Percentiles rank a stretch among this genome's conserved stretches.
phyloP scores from a whole-genome alignment of 2,329 filamentous ascomycete genomes.

The Aspergillus ibericus region DNA sequence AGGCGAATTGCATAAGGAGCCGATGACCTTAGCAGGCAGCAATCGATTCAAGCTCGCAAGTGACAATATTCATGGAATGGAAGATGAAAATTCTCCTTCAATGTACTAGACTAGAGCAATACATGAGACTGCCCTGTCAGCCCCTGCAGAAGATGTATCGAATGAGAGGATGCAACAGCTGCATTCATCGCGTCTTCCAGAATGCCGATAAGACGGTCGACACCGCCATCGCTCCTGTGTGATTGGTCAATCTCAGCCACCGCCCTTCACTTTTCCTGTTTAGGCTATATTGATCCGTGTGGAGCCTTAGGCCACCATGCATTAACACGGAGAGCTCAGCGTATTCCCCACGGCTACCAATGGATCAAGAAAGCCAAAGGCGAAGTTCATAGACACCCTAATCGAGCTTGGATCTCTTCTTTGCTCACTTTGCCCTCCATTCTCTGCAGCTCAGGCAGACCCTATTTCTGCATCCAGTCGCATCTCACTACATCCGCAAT shows the following conservation, averaged over 20 bases:
- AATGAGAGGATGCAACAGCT: neutral
- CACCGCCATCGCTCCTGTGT: neutral
- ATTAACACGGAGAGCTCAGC: too few species aligned
- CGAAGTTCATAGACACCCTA: too few species aligned
- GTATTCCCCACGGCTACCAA: too few species aligned
- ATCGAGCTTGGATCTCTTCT: too few species aligned
- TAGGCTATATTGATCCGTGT: slow-evolving; percentile 7
- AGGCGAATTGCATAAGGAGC: neutral
- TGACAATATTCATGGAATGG: too few species aligned
- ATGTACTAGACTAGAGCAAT: neutral
- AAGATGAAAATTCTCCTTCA: neutral
- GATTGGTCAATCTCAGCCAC: slow-evolving; percentile 6
- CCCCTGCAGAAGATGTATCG: neutral
- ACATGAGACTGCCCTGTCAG: neutral
- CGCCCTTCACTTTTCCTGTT: slow-evolving; percentile 10
- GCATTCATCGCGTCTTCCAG: neutral
- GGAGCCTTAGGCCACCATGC: too few species aligned
- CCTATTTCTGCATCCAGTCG: slow-evolving; percentile 25
- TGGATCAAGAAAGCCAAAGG: too few species aligned
- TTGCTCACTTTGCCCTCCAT: slow-evolving; percentile 8
- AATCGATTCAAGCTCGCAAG: neutral
- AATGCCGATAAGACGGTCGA: neutral
- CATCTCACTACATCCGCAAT: slow-evolving; percentile 16
- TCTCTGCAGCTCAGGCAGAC: slow-evolving; percentile 10
- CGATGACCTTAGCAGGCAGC: neutral